Evolutionary conservation across 1,284 basidiomycete genomes (phyloP).

Genomic region (Boletus holoroseus): DNA sequence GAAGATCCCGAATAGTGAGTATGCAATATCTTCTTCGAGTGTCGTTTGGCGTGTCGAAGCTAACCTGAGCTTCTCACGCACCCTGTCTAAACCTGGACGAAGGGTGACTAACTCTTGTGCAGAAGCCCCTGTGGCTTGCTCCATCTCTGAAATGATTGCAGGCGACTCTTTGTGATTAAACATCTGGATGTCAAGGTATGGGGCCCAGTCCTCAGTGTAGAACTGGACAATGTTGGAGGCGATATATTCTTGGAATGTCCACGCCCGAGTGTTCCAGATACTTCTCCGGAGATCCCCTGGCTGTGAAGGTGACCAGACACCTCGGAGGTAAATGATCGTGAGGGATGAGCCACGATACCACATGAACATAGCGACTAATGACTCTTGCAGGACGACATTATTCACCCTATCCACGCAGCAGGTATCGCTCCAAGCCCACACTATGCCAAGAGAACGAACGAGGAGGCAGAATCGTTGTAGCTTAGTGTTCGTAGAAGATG

Average conservation of each 20-base stretch:
- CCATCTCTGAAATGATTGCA: neutral
- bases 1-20: neutral
- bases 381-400: neutral
- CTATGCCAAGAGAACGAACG: neutral
- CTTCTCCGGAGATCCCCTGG: neutral
- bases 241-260: neutral
- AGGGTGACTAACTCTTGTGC: neutral
- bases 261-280: neutral
- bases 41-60: neutral
- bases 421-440: neutral
- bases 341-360: neutral
- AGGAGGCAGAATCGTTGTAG: neutral
- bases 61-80: neutral
- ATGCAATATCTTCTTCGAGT: neutral
- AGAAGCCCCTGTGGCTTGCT: neutral
- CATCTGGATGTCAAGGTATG: neutral
- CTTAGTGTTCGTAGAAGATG: neutral
- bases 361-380: neutral
- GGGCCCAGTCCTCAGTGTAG: neutral
- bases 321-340: neutral
- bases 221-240: neutral
- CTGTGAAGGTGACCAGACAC: neutral
- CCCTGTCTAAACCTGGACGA: neutral
- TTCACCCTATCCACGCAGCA: neutral
- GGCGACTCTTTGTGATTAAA: neutral